phyloP scores from a whole-genome alignment of 2,329 filamentous ascomycete species.

The Didymella lethalis region DNA sequence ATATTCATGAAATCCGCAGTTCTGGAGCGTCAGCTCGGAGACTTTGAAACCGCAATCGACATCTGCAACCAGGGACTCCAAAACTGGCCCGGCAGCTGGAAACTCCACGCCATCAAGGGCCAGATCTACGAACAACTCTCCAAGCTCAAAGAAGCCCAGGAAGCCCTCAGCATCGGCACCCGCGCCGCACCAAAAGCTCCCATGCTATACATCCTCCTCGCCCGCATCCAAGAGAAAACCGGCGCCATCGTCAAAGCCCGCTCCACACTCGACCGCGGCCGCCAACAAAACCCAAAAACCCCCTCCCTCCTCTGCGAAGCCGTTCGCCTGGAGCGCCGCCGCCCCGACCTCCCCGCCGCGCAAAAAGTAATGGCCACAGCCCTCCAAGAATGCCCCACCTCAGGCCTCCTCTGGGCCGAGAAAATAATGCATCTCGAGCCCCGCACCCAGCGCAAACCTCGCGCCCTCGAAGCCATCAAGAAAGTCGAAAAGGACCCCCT shows the following conservation, averaged over 20 bases:
- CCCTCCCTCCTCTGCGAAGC: conserved; percentile 90
- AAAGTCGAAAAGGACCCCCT: conserved; percentile 92
- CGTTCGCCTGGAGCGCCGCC: conserved; percentile 89
- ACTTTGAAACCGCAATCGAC: conserved; percentile 81
- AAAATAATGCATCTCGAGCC: conserved; percentile 94
- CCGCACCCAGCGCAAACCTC: conserved; percentile 89
- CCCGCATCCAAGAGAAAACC: conserved; percentile 83
- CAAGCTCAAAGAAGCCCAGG: conserved; percentile 82
- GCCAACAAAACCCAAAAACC: conserved; percentile 85
- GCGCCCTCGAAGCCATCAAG: conserved; percentile 93
- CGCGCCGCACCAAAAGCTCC: conserved; percentile 85
- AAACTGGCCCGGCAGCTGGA: conserved; percentile 82
- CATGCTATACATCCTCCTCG: conserved; percentile 87
- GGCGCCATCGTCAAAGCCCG: conserved; percentile 90
- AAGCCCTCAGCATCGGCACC: conserved; percentile 88
- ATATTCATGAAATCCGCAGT: conserved; percentile 97
- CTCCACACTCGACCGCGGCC: conserved; percentile 89
- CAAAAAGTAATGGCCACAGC: conserved; percentile 93
- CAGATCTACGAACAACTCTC: conserved; percentile 91
- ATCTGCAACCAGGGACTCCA: conserved; percentile 87
- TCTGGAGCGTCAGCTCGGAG: conserved; percentile 85
- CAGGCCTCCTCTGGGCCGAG: conserved; percentile 89
- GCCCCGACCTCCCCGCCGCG: conserved; percentile 82
- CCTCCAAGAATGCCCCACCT: conserved; percentile 87
- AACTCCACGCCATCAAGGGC: conserved; percentile 98